Conservation (phyloP, 139 green algal genomes). For the Chlorella sorokiniana region DNA sequence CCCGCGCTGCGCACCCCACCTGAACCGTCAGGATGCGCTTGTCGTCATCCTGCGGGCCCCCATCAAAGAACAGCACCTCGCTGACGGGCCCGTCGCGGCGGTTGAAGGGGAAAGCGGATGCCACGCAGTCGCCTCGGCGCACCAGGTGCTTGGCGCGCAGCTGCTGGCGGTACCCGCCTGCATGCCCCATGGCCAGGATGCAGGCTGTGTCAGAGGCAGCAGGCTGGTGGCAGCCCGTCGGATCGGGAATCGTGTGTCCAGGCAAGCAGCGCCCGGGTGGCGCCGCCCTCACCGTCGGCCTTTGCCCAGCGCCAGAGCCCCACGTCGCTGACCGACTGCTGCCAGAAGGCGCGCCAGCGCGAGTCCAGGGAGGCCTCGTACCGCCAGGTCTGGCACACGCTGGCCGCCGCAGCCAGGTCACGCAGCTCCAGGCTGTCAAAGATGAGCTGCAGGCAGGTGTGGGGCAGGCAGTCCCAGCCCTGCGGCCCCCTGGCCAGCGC, state of each 20-base stretch:
- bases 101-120: slow-evolving; percentile 20
- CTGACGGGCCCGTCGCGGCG: slow-evolving; percentile 23
- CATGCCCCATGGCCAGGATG: background rate
- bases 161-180: slow-evolving; percentile 44
- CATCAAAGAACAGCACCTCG: slow-evolving; percentile 43
- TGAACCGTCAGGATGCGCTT: slow-evolving; percentile 41
- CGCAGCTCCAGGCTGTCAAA: slow-evolving; percentile 13
- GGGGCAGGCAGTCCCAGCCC: slow-evolving; percentile 9
- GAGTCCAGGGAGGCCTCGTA: slow-evolving; percentile 14
- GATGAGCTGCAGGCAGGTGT: background rate
- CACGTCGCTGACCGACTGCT: slow-evolving; percentile 14
- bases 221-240: too few species aligned
- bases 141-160: slow-evolving; percentile 32
- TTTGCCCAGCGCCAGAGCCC: slow-evolving; percentile 38
- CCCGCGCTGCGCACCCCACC: background rate
- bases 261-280: background rate
- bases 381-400: slow-evolving; percentile 29
- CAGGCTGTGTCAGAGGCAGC: background rate
- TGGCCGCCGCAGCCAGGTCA: slow-evolving; percentile 23
- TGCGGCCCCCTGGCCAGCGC: background rate
- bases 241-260: too few species aligned
- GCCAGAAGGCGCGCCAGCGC: slow-evolving; percentile 33
- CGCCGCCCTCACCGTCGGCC: background rate
- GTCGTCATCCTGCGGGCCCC: background rate
- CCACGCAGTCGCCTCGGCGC: slow-evolving; percentile 17